phyloP scores from a whole-genome alignment of 805 yeast genomes.

The Wickerhamomyces canadensis region DNA sequence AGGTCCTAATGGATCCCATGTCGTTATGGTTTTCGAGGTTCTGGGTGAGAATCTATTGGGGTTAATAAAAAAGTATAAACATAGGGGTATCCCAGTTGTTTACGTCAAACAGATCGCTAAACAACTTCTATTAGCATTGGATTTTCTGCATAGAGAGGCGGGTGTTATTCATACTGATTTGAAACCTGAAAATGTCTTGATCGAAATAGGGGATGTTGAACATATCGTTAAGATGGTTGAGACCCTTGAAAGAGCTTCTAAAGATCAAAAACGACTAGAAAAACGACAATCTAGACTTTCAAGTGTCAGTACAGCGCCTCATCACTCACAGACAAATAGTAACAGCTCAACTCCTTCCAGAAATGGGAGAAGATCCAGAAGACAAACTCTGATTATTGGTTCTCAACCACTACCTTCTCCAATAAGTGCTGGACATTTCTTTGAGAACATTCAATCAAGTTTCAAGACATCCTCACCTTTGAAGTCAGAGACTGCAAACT shows the following conservation, averaged over 20 bases:
- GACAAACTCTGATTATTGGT: slow-evolving; percentile 78
- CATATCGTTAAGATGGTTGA: slow-evolving; percentile 66
- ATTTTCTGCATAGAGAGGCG: slow-evolving; percentile 64
- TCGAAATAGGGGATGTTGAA: slow-evolving; percentile 81
- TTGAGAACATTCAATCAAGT: slow-evolving; percentile 17
- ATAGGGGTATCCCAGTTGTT: slow-evolving; percentile 71
- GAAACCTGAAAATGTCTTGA: slow-evolving; percentile 70
- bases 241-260: slow-evolving; percentile 46
- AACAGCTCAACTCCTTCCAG: slow-evolving; percentile 21
- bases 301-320: slow-evolving; percentile 10
- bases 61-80: slow-evolving; percentile 69
- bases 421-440: slow-evolving; percentile 43
- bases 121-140: slow-evolving; percentile 68
- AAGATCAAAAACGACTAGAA: slow-evolving; percentile 35
- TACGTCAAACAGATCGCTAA: slow-evolving; percentile 79
- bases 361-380: slow-evolving; percentile 44
- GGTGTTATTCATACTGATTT: slow-evolving; percentile 73
- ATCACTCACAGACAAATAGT: slow-evolving; percentile 8
- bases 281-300: slow-evolving; percentile 30
- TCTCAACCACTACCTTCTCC: slow-evolving; percentile 94
- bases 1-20: slow-evolving; percentile 91
- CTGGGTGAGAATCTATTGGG: slow-evolving; percentile 90
- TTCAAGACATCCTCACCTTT: slow-evolving; percentile 6
- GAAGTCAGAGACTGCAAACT: slow-evolving; percentile 9
- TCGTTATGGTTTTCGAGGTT: slow-evolving; percentile 96